Percentiles rank a stretch among this genome's conserved stretches.
These are phyloP conservation scores for Fistulinella cinereoalba DNA, from an alignment of 1,284 basidiomycete species.

Conservation along the genomic window DNA sequence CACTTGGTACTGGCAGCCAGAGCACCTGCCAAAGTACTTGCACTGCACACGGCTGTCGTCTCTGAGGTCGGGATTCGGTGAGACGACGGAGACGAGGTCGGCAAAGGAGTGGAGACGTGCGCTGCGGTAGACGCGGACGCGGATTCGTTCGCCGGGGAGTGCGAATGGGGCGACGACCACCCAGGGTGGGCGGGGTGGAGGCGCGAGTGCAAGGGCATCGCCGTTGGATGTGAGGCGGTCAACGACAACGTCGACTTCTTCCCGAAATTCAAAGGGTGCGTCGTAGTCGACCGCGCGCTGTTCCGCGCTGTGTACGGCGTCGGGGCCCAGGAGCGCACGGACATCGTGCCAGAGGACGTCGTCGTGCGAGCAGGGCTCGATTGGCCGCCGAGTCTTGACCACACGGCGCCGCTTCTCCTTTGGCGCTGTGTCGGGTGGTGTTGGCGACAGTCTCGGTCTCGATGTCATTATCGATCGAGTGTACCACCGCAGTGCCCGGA, in stretches of 20 bases:
- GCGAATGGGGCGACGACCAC: conserved; percentile 80
- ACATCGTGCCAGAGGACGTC: conserved; percentile 79
- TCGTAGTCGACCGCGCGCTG: conserved; percentile 52
- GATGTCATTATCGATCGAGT: conserved; percentile 7
- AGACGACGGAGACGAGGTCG: conserved; percentile 70
- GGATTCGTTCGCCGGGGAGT: conserved; percentile 78
- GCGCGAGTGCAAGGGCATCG: conserved; percentile 61
- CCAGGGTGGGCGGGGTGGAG: conserved; percentile 58
- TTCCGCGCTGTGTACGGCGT: conserved; percentile 51
- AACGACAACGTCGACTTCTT: conserved; percentile 69
- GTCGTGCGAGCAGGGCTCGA: conserved; percentile 37
- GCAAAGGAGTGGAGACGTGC: conserved; percentile 70
- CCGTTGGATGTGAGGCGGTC: conserved; percentile 64
- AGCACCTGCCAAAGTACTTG: conserved; percentile 84
- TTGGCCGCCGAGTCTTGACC: too few relatives aligned
- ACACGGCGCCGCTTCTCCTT: conserved; percentile 19
- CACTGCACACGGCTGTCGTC: conserved; percentile 69
- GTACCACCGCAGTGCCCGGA: too few relatives aligned
- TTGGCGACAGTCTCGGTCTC: conserved; percentile 1
- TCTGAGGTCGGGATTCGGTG: conserved; percentile 62
- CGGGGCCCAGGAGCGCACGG: conserved; percentile 60
- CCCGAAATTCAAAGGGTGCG: conserved; percentile 56
- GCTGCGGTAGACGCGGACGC: conserved; percentile 66
- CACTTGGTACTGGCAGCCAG: conserved; percentile 77
- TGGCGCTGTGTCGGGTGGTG: neutral